Base-by-base conservation (phyloP, 108 stramenopile genomes). In the Bacterosira constricta region DNA sequence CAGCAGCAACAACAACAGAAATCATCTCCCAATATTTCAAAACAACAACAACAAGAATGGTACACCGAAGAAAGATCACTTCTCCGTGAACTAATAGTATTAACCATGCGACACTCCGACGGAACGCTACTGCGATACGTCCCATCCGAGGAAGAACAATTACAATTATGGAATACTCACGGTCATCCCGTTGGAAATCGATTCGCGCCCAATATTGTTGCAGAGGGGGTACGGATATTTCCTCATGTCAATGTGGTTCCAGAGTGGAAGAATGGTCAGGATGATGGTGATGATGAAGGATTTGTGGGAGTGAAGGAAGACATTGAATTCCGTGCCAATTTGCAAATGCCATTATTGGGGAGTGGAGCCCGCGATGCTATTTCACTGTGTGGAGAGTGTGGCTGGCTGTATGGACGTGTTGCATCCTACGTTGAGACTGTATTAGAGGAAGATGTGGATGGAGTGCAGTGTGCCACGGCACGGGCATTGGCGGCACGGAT, bases 391-490 rank as follows among this genome's bases (percentile, higher is more conserved):
- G 88, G 86, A 15, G 92, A 96, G 77, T 82, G 87, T 3, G 97
- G 97, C 2, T 96, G 93, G 94, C 61, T 96, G 21, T 96, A 87
- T 62, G 56, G 71, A 30, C 68, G 86, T 13, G 62, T 94, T 7
- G 21, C 62, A n/a, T 4, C 27, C n/a, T 90, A 85, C 55, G 66
- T 92, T 18, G 71, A 73, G n/a, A 39, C 32, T 26, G 55, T 75
- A 12, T 34, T 79, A 8, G 71, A 77, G 23, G 27, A 41, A 10
- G 82, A 86, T 25, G 66, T 49, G 12, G 80, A 83, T 63, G 81
- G 70, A 18, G 34, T 63, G 12, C 71, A 73, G 46, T 93, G 93
- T 17, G 63, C 82, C n/a, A 81, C 92, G 12, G 69, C 84, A 1
- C 71, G 92, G 30, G 92, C 95, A 55, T 81, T 96, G 32, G 84